Evolutionary conservation across 257 asterid genomes (phyloP).

Genomic region (Forsythia suspensa): DNA sequence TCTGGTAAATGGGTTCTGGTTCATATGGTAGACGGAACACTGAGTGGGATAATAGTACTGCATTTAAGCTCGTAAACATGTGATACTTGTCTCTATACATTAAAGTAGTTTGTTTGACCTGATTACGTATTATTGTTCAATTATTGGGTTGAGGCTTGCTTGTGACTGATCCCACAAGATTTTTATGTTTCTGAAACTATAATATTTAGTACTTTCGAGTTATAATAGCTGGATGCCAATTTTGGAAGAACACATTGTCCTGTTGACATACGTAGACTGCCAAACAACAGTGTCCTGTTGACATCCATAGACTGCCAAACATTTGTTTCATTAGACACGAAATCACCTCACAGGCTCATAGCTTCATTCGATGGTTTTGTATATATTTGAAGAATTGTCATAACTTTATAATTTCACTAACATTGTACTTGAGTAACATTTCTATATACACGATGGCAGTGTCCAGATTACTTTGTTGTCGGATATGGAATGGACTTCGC

Average conservation of each 20-base stretch:
- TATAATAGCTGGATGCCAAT: neutral
- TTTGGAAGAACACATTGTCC: too few species aligned
- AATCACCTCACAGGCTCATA: too few species aligned
- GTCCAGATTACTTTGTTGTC: slow-evolving; percentile 84
- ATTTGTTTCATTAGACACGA: neutral
- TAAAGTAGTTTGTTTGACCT: too few species aligned
- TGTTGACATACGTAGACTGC: neutral
- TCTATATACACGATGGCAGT: slow-evolving; percentile 41
- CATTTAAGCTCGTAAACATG: neutral
- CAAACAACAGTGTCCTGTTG: neutral
- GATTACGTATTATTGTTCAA: too few species aligned
- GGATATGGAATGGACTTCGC: slow-evolving; percentile 90
- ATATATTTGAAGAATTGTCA: neutral
- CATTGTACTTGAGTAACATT: neutral
- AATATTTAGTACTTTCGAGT: too few species aligned
- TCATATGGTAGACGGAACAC: neutral
- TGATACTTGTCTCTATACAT: neutral
- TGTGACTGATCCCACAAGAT: too few species aligned
- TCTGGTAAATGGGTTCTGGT: neutral
- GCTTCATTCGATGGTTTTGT: neutral
- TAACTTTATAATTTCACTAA: neutral
- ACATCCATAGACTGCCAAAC: neutral
- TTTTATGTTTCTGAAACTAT: too few species aligned
- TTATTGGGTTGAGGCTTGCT: too few species aligned
- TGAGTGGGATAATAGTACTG: neutral